phyloP scores from a whole-genome alignment of 1,284 basidiomycete species.

The Ganoderma lingzhi region DNA sequence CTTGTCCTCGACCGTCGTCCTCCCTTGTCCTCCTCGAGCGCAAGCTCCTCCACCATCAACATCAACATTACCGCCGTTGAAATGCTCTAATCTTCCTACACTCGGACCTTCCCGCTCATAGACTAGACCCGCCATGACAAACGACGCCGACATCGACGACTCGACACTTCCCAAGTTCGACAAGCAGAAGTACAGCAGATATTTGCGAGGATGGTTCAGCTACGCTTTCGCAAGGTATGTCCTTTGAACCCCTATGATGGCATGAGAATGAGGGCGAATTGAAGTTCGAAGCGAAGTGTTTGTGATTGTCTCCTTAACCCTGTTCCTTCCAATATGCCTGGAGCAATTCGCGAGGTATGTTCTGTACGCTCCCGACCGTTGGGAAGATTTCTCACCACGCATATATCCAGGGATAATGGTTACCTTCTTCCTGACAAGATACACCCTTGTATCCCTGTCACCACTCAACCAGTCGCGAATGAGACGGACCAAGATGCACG shows the following conservation, averaged over 20 bases:
- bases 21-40: background rate
- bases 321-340: slow-evolving; percentile 84
- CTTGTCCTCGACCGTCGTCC: background rate
- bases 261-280: background rate
- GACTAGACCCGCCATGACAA: background rate
- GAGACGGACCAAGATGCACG: slow-evolving; percentile 46
- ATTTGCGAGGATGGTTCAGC: slow-evolving; percentile 75
- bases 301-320: slow-evolving; percentile 79
- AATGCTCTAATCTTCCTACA: background rate
- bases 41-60: too few relatives aligned
- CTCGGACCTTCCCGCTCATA: background rate
- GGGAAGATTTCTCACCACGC: background rate
- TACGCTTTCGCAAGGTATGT: slow-evolving; percentile 80
- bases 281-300: slow-evolving; percentile 73
- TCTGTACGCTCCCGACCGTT: background rate
- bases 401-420: slow-evolving; percentile 71
- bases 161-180: slow-evolving; percentile 24
- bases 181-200: slow-evolving; percentile 44
- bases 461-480: slow-evolving; percentile 27
- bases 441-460: slow-evolving; percentile 51
- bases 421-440: slow-evolving; percentile 70
- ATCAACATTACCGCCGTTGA: background rate
- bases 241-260: fast-evolving
- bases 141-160: background rate
- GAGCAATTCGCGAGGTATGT: slow-evolving; percentile 75